These are phyloP conservation scores for Exophiala viscosa DNA, from an alignment of 2,329 filamentous ascomycete species.

Conservation along the genomic window DNA sequence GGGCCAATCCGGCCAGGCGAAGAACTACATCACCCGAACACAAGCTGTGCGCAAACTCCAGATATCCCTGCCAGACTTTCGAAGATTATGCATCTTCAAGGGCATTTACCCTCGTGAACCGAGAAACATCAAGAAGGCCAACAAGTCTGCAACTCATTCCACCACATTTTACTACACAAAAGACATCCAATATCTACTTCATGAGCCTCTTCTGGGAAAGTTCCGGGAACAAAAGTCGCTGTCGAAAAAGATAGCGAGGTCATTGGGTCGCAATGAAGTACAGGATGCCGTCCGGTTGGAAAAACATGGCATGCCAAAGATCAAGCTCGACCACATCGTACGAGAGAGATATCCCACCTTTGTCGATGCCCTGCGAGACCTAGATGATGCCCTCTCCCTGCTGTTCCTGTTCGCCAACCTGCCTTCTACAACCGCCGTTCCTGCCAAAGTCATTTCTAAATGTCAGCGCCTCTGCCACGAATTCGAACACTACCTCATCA, in stretches of 20 bases:
- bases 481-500: constrained; percentile 96
- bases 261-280: constrained; percentile 86
- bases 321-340: constrained; percentile 94
- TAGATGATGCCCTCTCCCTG: constrained; percentile 96
- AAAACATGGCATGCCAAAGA: constrained; percentile 82
- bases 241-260: constrained; percentile 94
- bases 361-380: constrained; percentile 84
- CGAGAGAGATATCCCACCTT: constrained; percentile 98
- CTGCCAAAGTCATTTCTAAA: constrained; percentile 89
- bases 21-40: constrained; percentile 97
- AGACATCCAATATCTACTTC: constrained; percentile 96
- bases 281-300: constrained; percentile 84
- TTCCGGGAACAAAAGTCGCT: constrained; percentile 97
- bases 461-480: constrained; percentile 92
- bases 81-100: constrained; percentile 98
- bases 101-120: constrained; percentile 98
- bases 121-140: constrained; percentile 93
- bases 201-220: constrained; percentile 89
- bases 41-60: constrained; percentile 97
- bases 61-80: constrained; percentile 93
- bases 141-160: constrained; percentile 80
- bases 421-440: constrained; percentile 82
- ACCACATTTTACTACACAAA: constrained; percentile 92
- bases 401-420: constrained; percentile 97
- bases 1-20: constrained; percentile 83